Base-by-base conservation (phyloP, 2,329 filamentous ascomycete genomes). In the Colletotrichum endophyticum region DNA sequence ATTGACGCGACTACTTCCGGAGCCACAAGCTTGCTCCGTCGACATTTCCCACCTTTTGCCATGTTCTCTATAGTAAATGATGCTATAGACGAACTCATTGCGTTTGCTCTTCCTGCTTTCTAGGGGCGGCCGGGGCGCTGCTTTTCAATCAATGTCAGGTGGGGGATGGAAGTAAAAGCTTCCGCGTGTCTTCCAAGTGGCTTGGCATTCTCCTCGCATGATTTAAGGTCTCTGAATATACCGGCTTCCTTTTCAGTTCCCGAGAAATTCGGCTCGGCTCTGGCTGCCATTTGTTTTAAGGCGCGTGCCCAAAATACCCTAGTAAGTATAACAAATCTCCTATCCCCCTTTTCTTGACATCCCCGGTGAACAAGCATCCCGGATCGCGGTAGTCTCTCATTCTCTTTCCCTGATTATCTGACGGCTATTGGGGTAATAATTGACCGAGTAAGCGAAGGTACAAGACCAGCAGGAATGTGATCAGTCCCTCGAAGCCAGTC, bases 51-150 rank as follows among this genome's bases (percentile, higher is more conserved):
- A 6, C 3, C 11, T 4, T 12, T 49, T 0, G 16, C 0, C 19
- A 44, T n/a, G 0, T 22, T 12, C 39, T 22, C 19, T 12, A 0
- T 0, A 7, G 1, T 3, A 12, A 49, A 22, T 0, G 19, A 49
- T 13, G 1, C 11, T 0, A 6, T 22, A 4, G 9, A 49, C 0
- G 1, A 49, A 0, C 2, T 0, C 3, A 22, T 22, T 49, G 19
- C 0, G 19, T 2, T 49, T 49, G 9, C 19, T 0, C 0, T n/a
- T 44, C 8, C 36, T 44, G 16, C 11, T 6, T 22, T 22, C 44
- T 0, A 49, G 0, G 11, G 0, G 11, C 39, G 11, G 39, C 0
- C 19, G 19, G 9, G 39, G 5, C 1, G 39, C 19, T 1, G 9
- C 9, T n/a, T 49, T 11, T 49, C 3, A 2, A 6, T 49, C 9